Conservation (phyloP, 2,329 filamentous ascomycete genomes). For the Macrophomina pseudophaseolina region DNA sequence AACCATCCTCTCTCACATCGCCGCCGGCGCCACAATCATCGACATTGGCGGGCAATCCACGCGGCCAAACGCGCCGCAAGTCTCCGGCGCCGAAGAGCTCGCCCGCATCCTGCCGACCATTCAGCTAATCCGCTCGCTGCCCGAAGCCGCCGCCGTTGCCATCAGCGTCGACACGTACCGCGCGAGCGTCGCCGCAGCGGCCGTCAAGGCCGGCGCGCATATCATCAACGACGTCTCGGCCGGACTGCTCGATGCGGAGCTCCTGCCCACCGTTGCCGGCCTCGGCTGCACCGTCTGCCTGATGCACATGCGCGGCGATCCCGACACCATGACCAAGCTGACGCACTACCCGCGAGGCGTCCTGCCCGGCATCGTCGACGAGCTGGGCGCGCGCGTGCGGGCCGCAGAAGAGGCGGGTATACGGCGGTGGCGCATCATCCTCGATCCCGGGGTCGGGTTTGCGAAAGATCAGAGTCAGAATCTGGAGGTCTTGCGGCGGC, state of each 20-base stretch:
- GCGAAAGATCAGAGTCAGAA: slow-evolving; percentile 85
- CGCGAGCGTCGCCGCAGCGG: slow-evolving; percentile 77
- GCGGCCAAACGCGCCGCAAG: slow-evolving; percentile 72
- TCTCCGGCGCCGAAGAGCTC: slow-evolving; percentile 76
- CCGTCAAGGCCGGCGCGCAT: slow-evolving; percentile 79
- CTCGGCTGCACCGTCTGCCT: slow-evolving; percentile 74
- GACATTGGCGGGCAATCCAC: slow-evolving; percentile 95
- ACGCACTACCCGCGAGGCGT: slow-evolving; percentile 73
- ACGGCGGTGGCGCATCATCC: slow-evolving; percentile 88
- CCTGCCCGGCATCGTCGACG: slow-evolving; percentile 66
- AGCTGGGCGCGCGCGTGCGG: slow-evolving; percentile 71
- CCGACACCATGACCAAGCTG: slow-evolving; percentile 76
- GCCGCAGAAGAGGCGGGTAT: slow-evolving; percentile 84
- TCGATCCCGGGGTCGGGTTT: slow-evolving; percentile 94
- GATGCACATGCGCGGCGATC: slow-evolving; percentile 94
- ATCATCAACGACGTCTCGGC: slow-evolving; percentile 95
- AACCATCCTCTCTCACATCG: slow-evolving; percentile 67
- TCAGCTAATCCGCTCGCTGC: slow-evolving; percentile 69
- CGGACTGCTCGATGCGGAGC: slow-evolving; percentile 75
- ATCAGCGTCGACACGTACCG: slow-evolving; percentile 95
- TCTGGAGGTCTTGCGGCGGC: slow-evolving; percentile 72
- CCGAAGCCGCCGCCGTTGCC: slow-evolving; percentile 66
- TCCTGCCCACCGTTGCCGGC: slow-evolving; percentile 80
- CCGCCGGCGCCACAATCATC: slow-evolving; percentile 77
- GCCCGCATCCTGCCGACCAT: slow-evolving; percentile 81